A percentile compares a stretch with the other conserved stretches of the same genome.
Evolutionary conservation across 331 rosid species (phyloP).

Genomic region (Pyracantha coccinea): DNA sequence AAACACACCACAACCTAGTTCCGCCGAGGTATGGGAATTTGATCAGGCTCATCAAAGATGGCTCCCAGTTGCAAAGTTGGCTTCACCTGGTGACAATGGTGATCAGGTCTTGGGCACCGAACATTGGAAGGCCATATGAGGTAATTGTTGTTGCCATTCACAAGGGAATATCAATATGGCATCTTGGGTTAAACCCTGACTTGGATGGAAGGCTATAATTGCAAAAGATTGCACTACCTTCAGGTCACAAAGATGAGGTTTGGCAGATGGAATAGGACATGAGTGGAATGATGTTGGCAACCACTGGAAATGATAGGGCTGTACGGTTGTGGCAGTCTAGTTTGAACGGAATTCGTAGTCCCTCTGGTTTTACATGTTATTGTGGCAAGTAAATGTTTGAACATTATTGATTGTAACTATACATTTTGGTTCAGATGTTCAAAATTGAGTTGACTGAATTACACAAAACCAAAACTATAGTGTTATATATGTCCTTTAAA

Average conservation of each 20-base stretch:
- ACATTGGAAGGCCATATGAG: constrained; percentile 86
- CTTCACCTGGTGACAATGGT: constrained; percentile 49
- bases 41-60: constrained; percentile 95
- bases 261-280: no score
- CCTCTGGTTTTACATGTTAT: no score
- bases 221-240: constrained; percentile 55
- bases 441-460: not conserved
- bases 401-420: no score
- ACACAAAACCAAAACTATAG: not conserved
- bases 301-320: no score
- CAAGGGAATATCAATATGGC: constrained; percentile 78
- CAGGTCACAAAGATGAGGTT: constrained; percentile 80
- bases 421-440: no score
- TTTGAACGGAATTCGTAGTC: no score
- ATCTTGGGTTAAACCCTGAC: constrained; percentile 72
- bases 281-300: no score
- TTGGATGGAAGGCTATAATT: constrained; percentile 61
- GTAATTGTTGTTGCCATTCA: constrained; percentile 66
- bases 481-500: not conserved
- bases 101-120: constrained; percentile 91
- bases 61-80: constrained; percentile 94
- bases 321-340: no score
- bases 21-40: constrained; percentile 95
- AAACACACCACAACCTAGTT: constrained; percentile 59
- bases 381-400: no score